phyloP scores from a whole-genome alignment of 768 basidiomycete genomes.

The Pulveroboletus sp. region DNA sequence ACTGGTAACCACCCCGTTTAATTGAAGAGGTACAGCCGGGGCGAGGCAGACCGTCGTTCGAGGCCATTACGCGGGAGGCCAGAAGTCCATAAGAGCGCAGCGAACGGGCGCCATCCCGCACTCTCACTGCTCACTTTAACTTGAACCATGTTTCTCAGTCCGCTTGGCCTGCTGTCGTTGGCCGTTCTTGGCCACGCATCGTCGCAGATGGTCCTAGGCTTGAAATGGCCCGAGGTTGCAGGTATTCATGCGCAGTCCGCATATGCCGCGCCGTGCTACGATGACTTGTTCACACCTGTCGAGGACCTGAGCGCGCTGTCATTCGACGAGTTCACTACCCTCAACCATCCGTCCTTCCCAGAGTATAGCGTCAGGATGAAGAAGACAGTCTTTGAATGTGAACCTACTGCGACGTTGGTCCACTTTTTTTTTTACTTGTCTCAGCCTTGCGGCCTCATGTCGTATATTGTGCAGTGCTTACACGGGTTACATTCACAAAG shows the following conservation, averaged over 20 bases:
- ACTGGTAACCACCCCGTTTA: too few species aligned
- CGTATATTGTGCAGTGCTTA: constrained; percentile 39
- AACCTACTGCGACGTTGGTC: background rate
- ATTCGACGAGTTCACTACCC: constrained; percentile 32
- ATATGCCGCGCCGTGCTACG: constrained; percentile 10
- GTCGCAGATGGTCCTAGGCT: background rate
- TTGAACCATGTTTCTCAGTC: background rate
- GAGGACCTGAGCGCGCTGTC: constrained; percentile 29
- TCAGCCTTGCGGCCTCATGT: constrained; percentile 27
- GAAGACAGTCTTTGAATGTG: constrained; percentile 23
- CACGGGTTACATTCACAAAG: constrained; percentile 67
- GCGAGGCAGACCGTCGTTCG: too few species aligned
- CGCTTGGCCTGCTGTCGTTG: background rate
- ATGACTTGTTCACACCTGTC: constrained; percentile 30
- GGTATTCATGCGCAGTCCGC: background rate
- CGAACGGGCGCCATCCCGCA: too few species aligned
- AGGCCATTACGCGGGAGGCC: background rate
- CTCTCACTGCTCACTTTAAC: too few species aligned
- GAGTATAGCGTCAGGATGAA: constrained; percentile 40
- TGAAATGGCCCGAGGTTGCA: too few species aligned
- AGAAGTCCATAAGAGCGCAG: background rate
- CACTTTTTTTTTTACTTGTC: background rate
- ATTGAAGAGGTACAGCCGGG: too few species aligned
- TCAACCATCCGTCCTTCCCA: constrained; percentile 46
- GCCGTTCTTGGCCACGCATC: background rate